phyloP scores from a whole-genome alignment of 768 basidiomycete species.

The Agaricus subrufescens region DNA sequence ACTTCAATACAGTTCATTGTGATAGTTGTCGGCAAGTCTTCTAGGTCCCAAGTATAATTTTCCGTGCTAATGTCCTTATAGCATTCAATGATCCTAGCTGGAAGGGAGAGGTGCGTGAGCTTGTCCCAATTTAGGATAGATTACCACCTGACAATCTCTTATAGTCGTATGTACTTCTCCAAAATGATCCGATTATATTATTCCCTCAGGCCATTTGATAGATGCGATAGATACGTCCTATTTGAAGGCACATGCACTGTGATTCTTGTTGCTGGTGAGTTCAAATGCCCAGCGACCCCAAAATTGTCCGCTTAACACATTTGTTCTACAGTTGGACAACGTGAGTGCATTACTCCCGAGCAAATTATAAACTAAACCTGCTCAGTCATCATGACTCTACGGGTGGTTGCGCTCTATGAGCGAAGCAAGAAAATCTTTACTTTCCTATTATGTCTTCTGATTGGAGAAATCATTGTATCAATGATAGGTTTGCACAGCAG shows the following conservation, averaged over 20 bases:
- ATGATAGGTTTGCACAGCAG: slow-evolving; percentile 18
- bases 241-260: slow-evolving; percentile 25
- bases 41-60: too few species aligned
- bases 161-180: background rate
- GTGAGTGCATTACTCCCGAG: slow-evolving; percentile 10
- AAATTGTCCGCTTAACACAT: too few species aligned
- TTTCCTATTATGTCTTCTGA: slow-evolving; percentile 18
- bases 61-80: background rate
- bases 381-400: slow-evolving; percentile 27
- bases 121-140: too few species aligned
- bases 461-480: slow-evolving; percentile 20
- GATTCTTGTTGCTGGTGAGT: slow-evolving; percentile 16
- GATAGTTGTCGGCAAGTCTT: slow-evolving; percentile 17
- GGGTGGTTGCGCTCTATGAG: slow-evolving; percentile 24
- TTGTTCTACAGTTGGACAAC: background rate
- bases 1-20: slow-evolving; percentile 23
- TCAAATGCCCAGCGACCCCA: background rate
- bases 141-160: background rate
- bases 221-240: slow-evolving; percentile 20
- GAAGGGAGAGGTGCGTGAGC: slow-evolving; percentile 14
- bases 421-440: slow-evolving; percentile 14
- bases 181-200: background rate
- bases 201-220: background rate
- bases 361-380: background rate
- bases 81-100: slow-evolving; percentile 21